These are phyloP conservation scores for Arthrobotrys sinensis DNA, from an alignment of 2,329 filamentous ascomycete species.

Conservation along the genomic window DNA sequence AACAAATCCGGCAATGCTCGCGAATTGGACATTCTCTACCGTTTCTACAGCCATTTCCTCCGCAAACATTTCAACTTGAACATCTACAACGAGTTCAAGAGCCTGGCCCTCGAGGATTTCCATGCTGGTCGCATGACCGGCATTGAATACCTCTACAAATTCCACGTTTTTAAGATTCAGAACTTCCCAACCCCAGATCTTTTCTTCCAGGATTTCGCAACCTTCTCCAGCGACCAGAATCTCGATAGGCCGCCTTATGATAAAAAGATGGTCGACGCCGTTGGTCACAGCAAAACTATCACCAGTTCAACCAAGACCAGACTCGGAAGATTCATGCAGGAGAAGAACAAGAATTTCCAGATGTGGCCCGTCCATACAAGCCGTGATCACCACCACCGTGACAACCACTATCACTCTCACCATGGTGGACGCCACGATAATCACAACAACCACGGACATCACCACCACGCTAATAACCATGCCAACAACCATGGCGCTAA, in stretches of 20 bases:
- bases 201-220: constrained; percentile 63
- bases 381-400: constrained; percentile 34
- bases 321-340: constrained; percentile 58
- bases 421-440: constrained; percentile 69
- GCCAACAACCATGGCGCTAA: constrained; percentile 64
- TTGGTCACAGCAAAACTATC: constrained; percentile 53
- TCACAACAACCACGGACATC: constrained; percentile 72
- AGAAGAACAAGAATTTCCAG: constrained; percentile 61
- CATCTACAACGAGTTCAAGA: constrained; percentile 83
- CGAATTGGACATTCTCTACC: constrained; percentile 78
- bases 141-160: constrained; percentile 76
- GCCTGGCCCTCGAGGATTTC: constrained; percentile 77
- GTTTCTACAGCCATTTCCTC: constrained; percentile 82
- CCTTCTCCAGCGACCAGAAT: constrained; percentile 60
- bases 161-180: constrained; percentile 70
- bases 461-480: constrained; percentile 72
- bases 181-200: constrained; percentile 61
- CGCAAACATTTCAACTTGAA: constrained; percentile 80
- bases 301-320: constrained; percentile 60
- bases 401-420: constrained; percentile 64
- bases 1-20: constrained; percentile 59
- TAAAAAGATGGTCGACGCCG: constrained; percentile 58
- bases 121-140: constrained; percentile 72
- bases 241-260: constrained; percentile 55
- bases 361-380: constrained; percentile 51